phyloP scores from a whole-genome alignment of 257 asterid genomes.

The Cinchona pubescens region DNA sequence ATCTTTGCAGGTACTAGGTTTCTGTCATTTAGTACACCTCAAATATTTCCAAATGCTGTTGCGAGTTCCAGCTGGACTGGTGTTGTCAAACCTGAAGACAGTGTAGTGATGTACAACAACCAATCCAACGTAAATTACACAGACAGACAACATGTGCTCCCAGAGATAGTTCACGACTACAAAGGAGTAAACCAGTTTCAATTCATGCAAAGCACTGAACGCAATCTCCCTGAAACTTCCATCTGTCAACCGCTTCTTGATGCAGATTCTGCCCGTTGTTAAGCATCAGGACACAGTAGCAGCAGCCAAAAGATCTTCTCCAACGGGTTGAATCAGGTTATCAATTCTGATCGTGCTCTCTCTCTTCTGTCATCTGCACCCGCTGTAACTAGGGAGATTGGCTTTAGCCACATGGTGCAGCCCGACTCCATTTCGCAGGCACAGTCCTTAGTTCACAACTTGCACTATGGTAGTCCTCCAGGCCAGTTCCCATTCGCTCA shows the following conservation, averaged over 20 bases:
- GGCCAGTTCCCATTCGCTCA: conserved; percentile 33
- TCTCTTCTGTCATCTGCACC: conserved; percentile 97
- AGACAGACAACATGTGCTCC: conserved; percentile 33
- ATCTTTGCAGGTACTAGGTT: conserved; percentile 39
- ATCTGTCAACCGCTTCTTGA: conserved; percentile 36
- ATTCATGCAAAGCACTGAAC: conserved; percentile 38
- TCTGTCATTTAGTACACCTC: conserved; percentile 52
- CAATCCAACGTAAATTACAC: conserved; percentile 32
- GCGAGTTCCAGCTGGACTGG: conserved; percentile 51
- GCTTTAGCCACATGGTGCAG: conserved; percentile 41
- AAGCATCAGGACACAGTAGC: conserved; percentile 24
- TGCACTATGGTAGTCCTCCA: conserved; percentile 37
- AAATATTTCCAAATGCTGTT: conserved; percentile 33
- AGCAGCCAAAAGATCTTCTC: conserved; percentile 32
- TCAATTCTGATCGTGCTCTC: conserved; percentile 80
- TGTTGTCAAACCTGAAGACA: conserved; percentile 35
- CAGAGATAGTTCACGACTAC: conserved; percentile 31
- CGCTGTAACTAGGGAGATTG: conserved; percentile 49
- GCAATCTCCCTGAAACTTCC: conserved; percentile 29
- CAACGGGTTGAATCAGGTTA: conserved; percentile 44
- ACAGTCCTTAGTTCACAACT: conserved; percentile 35
- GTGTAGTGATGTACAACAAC: conserved; percentile 32
- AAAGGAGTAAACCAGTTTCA: conserved; percentile 42
- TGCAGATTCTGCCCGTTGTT: conserved; percentile 31
- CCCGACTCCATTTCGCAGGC: conserved; percentile 34